These are phyloP conservation scores for Quercus phellos DNA, from an alignment of 331 rosid genomes.

Conservation along the genomic window DNA sequence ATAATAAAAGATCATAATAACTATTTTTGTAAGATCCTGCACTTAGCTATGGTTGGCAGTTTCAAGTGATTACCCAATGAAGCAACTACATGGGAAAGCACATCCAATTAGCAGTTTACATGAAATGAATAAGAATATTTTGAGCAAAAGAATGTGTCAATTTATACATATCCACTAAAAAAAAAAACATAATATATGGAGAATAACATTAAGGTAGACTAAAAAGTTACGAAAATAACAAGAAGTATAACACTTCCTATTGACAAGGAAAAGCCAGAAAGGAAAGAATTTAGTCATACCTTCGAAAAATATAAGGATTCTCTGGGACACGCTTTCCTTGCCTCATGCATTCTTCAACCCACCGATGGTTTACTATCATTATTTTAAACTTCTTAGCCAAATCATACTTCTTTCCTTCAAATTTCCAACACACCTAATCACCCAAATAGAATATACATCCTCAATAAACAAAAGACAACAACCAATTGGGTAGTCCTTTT, in stretches of 20 bases:
- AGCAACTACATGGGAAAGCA: not conserved
- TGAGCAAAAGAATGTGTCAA: not conserved
- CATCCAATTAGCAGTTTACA: not conserved
- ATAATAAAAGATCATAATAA: not conserved
- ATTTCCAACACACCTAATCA: slow-evolving; percentile 68
- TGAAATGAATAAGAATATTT: not conserved
- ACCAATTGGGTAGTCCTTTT: not conserved
- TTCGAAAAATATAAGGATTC: slow-evolving; percentile 49
- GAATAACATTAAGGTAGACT: not conserved
- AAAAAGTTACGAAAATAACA: not conserved
- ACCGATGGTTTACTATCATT: slow-evolving; percentile 59
- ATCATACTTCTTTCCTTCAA: slow-evolving; percentile 61
- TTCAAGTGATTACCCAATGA: not conserved
- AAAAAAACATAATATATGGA: not conserved
- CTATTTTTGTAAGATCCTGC: not conserved
- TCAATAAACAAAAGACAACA: slow-evolving; percentile 2
- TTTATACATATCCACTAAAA: not conserved
- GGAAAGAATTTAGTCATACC: slow-evolving; percentile 36
- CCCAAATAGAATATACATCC: slow-evolving; percentile 1
- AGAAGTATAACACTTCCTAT: not conserved
- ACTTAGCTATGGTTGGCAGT: not conserved
- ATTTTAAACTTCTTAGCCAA: slow-evolving; percentile 49
- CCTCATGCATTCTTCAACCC: slow-evolving; percentile 85
- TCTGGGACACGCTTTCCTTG: slow-evolving; percentile 67
- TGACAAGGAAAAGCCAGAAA: not conserved